Conservation (phyloP, 2,329 filamentous ascomycete genomes). For the Exophiala sideris region DNA sequence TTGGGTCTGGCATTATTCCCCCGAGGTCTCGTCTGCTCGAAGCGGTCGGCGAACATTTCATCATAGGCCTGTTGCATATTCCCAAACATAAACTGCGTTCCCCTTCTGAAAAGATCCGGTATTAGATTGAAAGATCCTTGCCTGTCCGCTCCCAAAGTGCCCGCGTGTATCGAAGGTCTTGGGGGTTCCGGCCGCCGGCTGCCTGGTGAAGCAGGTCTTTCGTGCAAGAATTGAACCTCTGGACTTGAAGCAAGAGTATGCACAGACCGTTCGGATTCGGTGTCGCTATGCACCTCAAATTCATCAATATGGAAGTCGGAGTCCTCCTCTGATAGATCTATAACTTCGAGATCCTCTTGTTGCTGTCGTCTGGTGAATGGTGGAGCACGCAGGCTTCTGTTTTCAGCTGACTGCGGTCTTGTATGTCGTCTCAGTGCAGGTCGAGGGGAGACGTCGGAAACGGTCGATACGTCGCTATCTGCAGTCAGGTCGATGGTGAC, state of each 20-base stretch:
- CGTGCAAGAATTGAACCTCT: constrained; percentile 49
- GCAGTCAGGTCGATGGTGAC: constrained; percentile 22
- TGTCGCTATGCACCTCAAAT: constrained; percentile 1
- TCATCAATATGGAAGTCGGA: constrained; percentile 33
- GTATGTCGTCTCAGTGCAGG: constrained; percentile 1
- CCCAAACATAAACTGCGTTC: constrained; percentile 17
- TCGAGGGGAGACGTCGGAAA: constrained; percentile 4
- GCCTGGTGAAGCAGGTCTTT: constrained; percentile 16
- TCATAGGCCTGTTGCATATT: constrained; percentile 10
- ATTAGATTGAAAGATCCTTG: constrained; percentile 17
- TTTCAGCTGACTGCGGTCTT: background rate
- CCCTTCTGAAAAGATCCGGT: constrained; percentile 15
- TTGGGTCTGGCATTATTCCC: constrained; percentile 2
- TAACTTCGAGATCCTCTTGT: constrained; percentile 35
- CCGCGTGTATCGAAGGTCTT: constrained; percentile 30
- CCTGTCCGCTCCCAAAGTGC: constrained; percentile 7
- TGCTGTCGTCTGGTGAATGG: constrained; percentile 7
- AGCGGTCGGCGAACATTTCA: constrained; percentile 10
- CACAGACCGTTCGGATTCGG: background rate
- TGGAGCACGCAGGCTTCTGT: constrained; percentile 8
- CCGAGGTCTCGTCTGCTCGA: constrained; percentile 29
- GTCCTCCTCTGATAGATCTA: constrained; percentile 48
- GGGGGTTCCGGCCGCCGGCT: constrained; percentile 5
- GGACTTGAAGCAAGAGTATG: constrained; percentile 36
- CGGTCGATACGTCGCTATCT: constrained; percentile 16